These are phyloP conservation scores for Cadophora sp. DNA, from an alignment of 2,329 filamentous ascomycete species.

Conservation along the genomic window DNA sequence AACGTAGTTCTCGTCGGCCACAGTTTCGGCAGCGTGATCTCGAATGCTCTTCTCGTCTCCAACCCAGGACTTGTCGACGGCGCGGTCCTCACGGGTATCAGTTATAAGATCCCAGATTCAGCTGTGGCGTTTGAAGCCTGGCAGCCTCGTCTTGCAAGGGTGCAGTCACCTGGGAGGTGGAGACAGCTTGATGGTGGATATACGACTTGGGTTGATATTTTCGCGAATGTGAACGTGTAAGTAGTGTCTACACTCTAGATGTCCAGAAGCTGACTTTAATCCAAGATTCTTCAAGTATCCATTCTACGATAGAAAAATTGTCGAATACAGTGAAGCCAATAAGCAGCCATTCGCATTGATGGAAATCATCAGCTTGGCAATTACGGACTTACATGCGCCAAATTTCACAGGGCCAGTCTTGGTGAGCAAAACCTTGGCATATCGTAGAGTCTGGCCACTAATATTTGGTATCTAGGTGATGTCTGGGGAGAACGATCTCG, in stretches of 20 bases:
- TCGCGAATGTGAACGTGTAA: conserved; percentile 35
- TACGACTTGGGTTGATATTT: conserved; percentile 41
- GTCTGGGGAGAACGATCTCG: conserved; percentile 23
- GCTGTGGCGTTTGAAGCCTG: conserved; percentile 16
- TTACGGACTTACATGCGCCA: conserved; percentile 16
- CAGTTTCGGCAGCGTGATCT: conserved; percentile 66
- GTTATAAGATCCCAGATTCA: conserved; percentile 18
- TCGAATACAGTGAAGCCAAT: conserved; percentile 18
- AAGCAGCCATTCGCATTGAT: conserved; percentile 23
- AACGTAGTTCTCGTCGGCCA: conserved; percentile 67
- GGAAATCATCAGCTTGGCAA: conserved; percentile 21
- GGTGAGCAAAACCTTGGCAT: background rate
- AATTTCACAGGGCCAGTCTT: conserved; percentile 17
- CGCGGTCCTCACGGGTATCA: conserved; percentile 42
- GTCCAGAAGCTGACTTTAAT: no score
- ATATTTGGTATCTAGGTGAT: conserved; percentile 7
- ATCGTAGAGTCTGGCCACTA: background rate
- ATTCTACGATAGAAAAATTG: conserved; percentile 19
- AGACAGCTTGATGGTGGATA: conserved; percentile 33
- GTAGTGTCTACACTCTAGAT: background rate
- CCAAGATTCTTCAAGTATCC: conserved; percentile 27
- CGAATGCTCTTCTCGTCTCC: conserved; percentile 57
- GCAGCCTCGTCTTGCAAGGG: conserved; percentile 15
- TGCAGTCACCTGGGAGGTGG: conserved; percentile 17
- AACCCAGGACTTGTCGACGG: conserved; percentile 61